Percentiles rank a stretch among this genome's conserved stretches.
Evolutionary conservation across 1,139 yeast genomes (phyloP).

Genomic region (Geotrichum fermentans): DNA sequence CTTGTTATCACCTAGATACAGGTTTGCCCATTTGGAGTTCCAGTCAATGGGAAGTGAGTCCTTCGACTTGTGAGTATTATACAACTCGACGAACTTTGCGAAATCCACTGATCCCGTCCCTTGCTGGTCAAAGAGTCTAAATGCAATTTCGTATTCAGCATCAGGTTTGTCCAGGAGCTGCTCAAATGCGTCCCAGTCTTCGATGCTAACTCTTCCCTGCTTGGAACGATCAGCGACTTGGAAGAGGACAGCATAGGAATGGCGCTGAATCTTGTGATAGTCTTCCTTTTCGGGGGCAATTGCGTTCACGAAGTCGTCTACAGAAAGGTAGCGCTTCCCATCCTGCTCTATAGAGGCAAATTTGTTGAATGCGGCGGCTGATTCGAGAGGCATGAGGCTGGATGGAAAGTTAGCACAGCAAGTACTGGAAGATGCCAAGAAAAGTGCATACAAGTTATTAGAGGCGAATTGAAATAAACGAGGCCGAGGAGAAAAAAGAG

Average conservation of each 20-base stretch:
- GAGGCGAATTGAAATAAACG: neutral
- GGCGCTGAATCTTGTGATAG: conserved; percentile 41
- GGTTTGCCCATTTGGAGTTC: conserved; percentile 41
- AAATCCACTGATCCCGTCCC: conserved; percentile 38
- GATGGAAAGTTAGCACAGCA: neutral
- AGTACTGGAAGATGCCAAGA: too few relatives aligned
- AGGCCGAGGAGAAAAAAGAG: neutral
- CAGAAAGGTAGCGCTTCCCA: conserved; percentile 45
- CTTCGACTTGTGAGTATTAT: conserved; percentile 32
- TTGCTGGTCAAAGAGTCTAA: conserved; percentile 38
- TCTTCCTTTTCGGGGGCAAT: conserved; percentile 43
- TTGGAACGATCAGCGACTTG: conserved; percentile 40
- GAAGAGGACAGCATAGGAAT: conserved; percentile 42
- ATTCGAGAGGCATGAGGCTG: conserved; percentile 12
- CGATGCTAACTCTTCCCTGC: conserved; percentile 36
- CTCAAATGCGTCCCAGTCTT: conserved; percentile 42
- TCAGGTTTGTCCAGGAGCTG: conserved; percentile 42
- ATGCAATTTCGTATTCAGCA: conserved; percentile 46
- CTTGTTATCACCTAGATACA: conserved; percentile 40
- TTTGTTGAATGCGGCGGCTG: conserved; percentile 10
- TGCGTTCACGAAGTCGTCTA: conserved; percentile 42
- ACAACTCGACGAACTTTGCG: conserved; percentile 38
- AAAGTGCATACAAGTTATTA: too few relatives aligned
- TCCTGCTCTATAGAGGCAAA: conserved; percentile 22
- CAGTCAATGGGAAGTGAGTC: conserved; percentile 42